Evolutionary conservation across 2,329 filamentous ascomycete genomes (phyloP).

Genomic region (Thelonectria discophora): DNA sequence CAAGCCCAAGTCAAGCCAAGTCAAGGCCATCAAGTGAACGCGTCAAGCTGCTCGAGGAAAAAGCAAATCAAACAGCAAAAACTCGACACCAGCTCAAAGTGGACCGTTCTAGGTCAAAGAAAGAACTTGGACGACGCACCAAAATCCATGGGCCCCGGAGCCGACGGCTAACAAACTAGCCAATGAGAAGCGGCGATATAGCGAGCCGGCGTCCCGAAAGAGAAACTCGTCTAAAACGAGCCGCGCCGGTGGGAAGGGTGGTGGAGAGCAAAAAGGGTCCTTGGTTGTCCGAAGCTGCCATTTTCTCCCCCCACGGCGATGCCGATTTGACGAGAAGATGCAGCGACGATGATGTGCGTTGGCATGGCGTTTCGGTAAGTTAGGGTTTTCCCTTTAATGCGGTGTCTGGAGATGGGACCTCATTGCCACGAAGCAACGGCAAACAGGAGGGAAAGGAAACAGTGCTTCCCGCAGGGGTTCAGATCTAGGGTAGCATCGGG

Average conservation of each 20-base stretch:
- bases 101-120: neutral
- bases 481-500: conserved; percentile 33
- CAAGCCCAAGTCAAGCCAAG: too few species aligned
- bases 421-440: too few species aligned
- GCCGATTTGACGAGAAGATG: too few species aligned
- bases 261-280: too few species aligned
- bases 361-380: too few species aligned
- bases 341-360: neutral
- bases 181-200: conserved; percentile 30
- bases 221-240: conserved; percentile 40
- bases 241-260: neutral
- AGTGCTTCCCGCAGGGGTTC: neutral
- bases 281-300: too few species aligned
- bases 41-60: neutral
- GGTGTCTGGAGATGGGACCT: too few species aligned
- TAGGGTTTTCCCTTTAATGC: too few species aligned
- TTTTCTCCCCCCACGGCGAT: too few species aligned
- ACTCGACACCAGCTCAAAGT: neutral
- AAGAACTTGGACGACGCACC: too few species aligned
- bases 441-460: too few species aligned
- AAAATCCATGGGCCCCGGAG: neutral
- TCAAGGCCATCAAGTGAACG: too few species aligned
- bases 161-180: conserved; percentile 8
- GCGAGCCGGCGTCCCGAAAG: conserved; percentile 33
- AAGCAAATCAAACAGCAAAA: neutral